Evolutionary conservation across 1,284 basidiomycete species (phyloP), one percentile per base, ranked within the genome.

Genomic region (Inonotus obliquus): DNA sequence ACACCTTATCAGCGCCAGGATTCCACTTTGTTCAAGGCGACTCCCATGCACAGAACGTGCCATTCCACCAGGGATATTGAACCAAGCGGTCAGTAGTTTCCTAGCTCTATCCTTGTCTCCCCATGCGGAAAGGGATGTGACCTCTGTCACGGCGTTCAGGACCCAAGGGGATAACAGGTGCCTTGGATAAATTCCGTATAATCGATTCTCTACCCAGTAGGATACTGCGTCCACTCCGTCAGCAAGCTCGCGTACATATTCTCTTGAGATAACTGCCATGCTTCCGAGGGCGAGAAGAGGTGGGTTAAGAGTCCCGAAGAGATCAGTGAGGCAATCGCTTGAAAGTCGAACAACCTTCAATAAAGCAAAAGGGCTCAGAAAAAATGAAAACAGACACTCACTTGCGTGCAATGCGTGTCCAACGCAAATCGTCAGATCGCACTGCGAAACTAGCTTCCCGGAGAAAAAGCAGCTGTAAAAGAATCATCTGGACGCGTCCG

Each of bases 381-480:
- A 27, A 54, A 19, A n/a, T 11, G 6, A 32, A 4, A 32, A 32
- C 9, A 13, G 13, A n/a, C 17, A 55, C 57, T n/a, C 32, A 52
- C 62, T 27, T 45, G 10, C 41, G 29, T 2, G n/a, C n/a, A n/a
- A n/a, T 35, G 29, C 5, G 11, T 32, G 11, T n/a, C n/a, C n/a
- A n/a, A n/a, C 9, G 4, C 25, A 17, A 21, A 44, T 44, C 41
- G 25, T 57, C 54, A 19, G 19, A 11, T 2, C 4, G 14, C 5
- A 56, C 25, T 2, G 37, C 37, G 27, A 62, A 60, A 35, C 53
- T 54, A 21, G 52, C 45, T 17, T 23, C 6, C n/a, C 56, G 44
- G 17, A 65, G 51, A 47, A 59, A 52, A 25, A 58, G 49, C 10
- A 63, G 27, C n/a, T 57, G 57, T 17, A 55, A 38, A n/a, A 62